phyloP scores from a whole-genome alignment of 148 eudicot genomes.

The Pouteria glomerata region DNA sequence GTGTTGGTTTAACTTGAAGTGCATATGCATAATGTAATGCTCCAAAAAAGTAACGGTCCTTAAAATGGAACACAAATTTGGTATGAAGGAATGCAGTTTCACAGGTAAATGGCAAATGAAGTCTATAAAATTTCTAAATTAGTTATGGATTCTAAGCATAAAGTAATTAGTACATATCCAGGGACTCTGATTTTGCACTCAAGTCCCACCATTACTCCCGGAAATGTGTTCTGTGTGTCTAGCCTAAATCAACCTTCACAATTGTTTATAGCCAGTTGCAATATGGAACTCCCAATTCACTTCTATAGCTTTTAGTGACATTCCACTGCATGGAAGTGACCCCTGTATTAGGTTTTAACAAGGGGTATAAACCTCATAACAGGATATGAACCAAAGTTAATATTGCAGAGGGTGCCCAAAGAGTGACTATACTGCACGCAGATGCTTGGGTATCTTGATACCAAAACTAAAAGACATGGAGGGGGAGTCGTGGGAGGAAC shows the following conservation, averaged over 20 bases:
- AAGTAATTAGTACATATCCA: not conserved
- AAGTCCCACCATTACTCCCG: not conserved
- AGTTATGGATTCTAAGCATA: not conserved
- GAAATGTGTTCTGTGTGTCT: not conserved
- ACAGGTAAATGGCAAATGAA: not conserved
- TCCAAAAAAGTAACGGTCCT: too few species aligned
- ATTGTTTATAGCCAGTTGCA: not conserved
- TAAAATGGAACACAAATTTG: too few species aligned
- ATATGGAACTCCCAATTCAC: not conserved
- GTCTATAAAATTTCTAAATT: not conserved
- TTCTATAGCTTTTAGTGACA: not conserved
- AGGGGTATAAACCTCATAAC: slow-evolving; percentile 31
- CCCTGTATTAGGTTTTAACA: slow-evolving; percentile 31
- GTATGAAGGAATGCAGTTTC: too few species aligned
- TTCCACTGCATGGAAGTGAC: slow-evolving; percentile 16
- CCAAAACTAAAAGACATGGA: slow-evolving; percentile 54
- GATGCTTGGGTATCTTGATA: slow-evolving; percentile 59
- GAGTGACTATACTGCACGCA: slow-evolving; percentile 66
- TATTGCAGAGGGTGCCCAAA: slow-evolving; percentile 87
- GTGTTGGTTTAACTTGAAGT: too few species aligned
- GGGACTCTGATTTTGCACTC: slow-evolving; percentile 1
- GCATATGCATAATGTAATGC: too few species aligned
- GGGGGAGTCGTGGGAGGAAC: slow-evolving; percentile 97
- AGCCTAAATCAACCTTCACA: not conserved
- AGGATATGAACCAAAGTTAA: slow-evolving; percentile 42